Base-by-base conservation (phyloP, 2,329 filamentous ascomycete genomes). In the Calonectria henricotiae region DNA sequence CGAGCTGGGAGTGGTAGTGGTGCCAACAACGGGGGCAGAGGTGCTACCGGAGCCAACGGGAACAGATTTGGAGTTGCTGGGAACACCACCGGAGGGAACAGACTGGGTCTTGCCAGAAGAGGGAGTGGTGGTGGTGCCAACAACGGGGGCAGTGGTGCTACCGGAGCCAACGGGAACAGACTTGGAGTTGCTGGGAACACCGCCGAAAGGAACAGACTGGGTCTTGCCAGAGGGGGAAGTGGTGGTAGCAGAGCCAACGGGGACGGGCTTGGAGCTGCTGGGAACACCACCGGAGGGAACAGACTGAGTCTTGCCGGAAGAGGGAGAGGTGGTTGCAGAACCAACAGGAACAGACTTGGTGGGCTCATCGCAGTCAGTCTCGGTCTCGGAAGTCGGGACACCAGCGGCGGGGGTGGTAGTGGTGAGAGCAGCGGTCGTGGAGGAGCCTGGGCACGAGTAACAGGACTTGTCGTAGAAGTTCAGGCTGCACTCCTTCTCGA, bases 241-340 rank as follows among this genome's bases (percentile, higher is more conserved):
- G 23, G 51, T 70, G n/a, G 68, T 71, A 15, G 25, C 65, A 15
- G 71, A 63, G 13, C 47, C 35, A 15, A 69, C 43, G n/a, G 63
- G 27, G 25, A 51, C 47, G 27, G 25, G 17, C 46, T 49, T n/a
- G 35, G 43, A 44, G 49, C n/a, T 37, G 32, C n/a, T 35, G 20
- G 51, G n/a, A 23, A 20, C 47, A 9, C 41, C 37, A 15, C 41
- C 37, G 39, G 20, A 20, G n/a, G 41, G 41, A 20, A 20, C 15
- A 30, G 58, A n/a, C 8, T 35, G 39, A 12, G 37, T 58, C 27
- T 54, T 12, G n/a, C 51, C 51, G 17, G 30, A 35, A 9, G 5
- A n/a, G 25, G 49, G 49, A 25, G 49, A n/a, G 32, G 49, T 54
- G 49, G 49, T 54, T 2, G n/a, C 51, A 8, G 15, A 46, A 7